A percentile compares a stretch with the other conserved stretches of the same genome.
Conservation (phyloP, 2,329 filamentous ascomycete genomes). For the Emmonsiellopsis sp. region DNA sequence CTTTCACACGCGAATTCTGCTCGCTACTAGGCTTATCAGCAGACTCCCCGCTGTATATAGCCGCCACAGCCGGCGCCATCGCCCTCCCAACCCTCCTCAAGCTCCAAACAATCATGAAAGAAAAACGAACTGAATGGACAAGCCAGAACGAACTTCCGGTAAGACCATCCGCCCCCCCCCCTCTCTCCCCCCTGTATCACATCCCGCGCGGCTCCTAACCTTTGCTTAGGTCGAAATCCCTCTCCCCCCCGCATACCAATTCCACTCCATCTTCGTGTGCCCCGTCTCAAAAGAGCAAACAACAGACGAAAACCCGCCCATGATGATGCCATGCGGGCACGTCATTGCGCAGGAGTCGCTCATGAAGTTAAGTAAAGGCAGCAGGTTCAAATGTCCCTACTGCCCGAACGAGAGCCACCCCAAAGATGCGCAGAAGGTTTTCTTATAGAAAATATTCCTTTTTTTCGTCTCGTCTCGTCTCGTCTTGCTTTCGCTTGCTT, state of each 20-base stretch:
- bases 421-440: conserved; percentile 65
- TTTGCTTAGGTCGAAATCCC: conserved; percentile 51
- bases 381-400: conserved; percentile 89
- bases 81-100: conserved; percentile 84
- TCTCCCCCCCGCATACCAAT: conserved; percentile 56
- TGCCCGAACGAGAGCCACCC: conserved; percentile 76
- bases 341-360: conserved; percentile 82
- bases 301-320: conserved; percentile 84
- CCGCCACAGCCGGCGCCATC: conserved; percentile 83
- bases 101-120: conserved; percentile 74
- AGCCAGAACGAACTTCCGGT: conserved; percentile 83
- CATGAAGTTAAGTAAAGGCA: conserved; percentile 66
- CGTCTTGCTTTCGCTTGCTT: background rate
- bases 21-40: conserved; percentile 80
- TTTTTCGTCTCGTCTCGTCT: background rate
- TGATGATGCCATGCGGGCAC: conserved; percentile 95
- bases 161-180: conserved; percentile 41
- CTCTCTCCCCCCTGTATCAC: background rate
- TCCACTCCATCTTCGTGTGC: conserved; percentile 96
- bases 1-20: conserved; percentile 92
- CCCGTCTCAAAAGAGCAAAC: conserved; percentile 95
- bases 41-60: conserved; percentile 85
- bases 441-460: conserved; percentile 41
- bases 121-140: conserved; percentile 91
- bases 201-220: background rate